These are phyloP conservation scores for Fusarium setosum DNA, from an alignment of 2,329 filamentous ascomycete genomes.

Conservation along the genomic window DNA sequence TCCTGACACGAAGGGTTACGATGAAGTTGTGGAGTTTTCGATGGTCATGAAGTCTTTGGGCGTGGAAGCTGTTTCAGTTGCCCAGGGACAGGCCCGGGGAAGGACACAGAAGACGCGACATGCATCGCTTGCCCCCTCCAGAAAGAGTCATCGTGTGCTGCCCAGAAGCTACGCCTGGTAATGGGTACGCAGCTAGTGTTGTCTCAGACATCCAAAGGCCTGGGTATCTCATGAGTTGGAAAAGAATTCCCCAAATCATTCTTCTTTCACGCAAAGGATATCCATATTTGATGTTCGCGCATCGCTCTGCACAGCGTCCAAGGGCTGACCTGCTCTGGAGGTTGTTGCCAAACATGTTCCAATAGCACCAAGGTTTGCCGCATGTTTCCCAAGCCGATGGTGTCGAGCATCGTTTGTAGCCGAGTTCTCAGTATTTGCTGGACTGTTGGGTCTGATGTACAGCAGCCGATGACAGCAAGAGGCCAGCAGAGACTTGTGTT, in stretches of 20 bases:
- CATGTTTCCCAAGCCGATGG: slow-evolving; percentile 59
- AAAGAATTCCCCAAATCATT: slow-evolving; percentile 8
- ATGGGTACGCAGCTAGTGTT: not conserved
- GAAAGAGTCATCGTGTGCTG: not conserved
- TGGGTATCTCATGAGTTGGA: slow-evolving; percentile 11
- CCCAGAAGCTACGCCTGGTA: too few species aligned
- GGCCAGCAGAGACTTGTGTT: slow-evolving; percentile 56
- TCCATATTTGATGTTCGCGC: slow-evolving; percentile 59
- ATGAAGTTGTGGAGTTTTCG: too few species aligned
- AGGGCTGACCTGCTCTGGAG: slow-evolving; percentile 47
- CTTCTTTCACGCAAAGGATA: slow-evolving; percentile 56
- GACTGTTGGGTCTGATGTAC: slow-evolving; percentile 48
- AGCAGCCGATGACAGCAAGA: slow-evolving; percentile 52
- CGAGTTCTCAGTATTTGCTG: slow-evolving; percentile 50
- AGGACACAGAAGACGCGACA: not conserved
- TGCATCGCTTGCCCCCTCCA: not conserved
- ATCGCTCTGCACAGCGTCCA: slow-evolving; percentile 59
- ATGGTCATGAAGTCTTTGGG: too few species aligned
- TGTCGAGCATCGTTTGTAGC: slow-evolving; percentile 47
- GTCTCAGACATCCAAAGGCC: slow-evolving; percentile 9
- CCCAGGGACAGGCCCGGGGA: too few species aligned
- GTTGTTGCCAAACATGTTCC: slow-evolving; percentile 55
- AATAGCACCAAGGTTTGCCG: slow-evolving; percentile 54
- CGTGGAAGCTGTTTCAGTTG: too few species aligned
- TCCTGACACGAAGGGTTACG: too few species aligned